Base-by-base conservation (phyloP, 306 rosid species). In the Oemleria cerasiformis region DNA sequence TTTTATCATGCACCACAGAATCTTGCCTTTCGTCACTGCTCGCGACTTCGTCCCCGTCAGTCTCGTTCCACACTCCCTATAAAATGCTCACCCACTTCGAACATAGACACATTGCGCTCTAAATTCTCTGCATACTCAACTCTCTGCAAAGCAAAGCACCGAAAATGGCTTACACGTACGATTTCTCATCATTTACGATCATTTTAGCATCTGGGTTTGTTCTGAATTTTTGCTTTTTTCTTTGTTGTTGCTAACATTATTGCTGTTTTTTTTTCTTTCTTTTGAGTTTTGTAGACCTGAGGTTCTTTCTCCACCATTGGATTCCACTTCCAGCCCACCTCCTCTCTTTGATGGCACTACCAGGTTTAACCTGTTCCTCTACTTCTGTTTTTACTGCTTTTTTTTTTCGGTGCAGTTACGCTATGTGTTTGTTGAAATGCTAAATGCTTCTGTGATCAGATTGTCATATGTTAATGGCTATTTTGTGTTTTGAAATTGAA, bases 301-400 rank as follows among this genome's bases (percentile, higher is more conserved):
- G 39, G 75, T 57, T 68, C 82, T 45, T 67, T 87, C 96, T 41
- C 77, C 92, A 0, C 16, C 84, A 0, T 54, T 92, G 74, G 83
- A 84, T 63, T 82, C 91, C 76, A 72, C 82, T 15, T 79, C 98
- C 49, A 76, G 73, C 9, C 96, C 77, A 50, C 98, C 96, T 49
- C 80, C 96, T 67, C 71, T 92, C 36, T 92, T 92, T 57, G 96
- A 92, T 62, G 98, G 96, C 79, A 88, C 98, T 41, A 86, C 90
- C 65, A 88, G 98, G 96, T 91, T 76, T 39, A 16, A 2, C 59
- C 58, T 45, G 44, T 41, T 57, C 25, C 47, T 76, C 44, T 21
- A 6, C 15, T 19, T 42, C 8, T 2, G 64, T 38, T n/a, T n/a
- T n/a, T n/a, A n/a, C n/a, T n/a, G n/a, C n/a, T n/a, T 48, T 58